Conservation (phyloP, 2,329 filamentous ascomycete species). For the Alternaria burnsii region DNA sequence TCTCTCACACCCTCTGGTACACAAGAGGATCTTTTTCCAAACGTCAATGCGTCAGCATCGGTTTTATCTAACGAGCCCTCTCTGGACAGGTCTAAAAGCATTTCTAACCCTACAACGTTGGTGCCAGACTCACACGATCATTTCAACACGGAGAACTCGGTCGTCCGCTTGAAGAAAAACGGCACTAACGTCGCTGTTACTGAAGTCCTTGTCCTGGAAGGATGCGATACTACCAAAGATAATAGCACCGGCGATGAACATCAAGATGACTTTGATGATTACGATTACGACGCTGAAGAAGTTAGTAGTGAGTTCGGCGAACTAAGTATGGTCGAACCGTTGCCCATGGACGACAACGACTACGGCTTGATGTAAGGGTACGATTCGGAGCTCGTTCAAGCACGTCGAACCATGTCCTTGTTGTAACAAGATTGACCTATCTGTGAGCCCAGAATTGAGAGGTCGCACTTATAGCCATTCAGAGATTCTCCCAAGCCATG, state of each 20-base stretch:
- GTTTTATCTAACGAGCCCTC: not conserved
- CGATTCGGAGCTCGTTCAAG: not conserved
- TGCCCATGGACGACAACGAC: constrained; percentile 37
- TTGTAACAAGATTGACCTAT: not conserved
- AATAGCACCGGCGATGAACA: not conserved
- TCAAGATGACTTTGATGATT: constrained; percentile 6
- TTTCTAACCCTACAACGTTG: not conserved
- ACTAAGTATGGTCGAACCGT: constrained; percentile 39
- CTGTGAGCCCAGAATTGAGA: not conserved
- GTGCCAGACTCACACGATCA: not conserved
- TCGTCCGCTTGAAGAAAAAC: constrained; percentile 2
- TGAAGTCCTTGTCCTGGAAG: constrained; percentile 10
- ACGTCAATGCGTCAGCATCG: not conserved
- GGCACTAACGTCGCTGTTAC: constrained; percentile 19
- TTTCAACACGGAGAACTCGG: not conserved
- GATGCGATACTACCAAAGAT: constrained; percentile 7
- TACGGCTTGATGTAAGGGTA: constrained; percentile 32
- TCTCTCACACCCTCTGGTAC: not conserved
- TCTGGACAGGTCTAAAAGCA: not conserved
- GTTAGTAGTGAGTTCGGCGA: constrained; percentile 39
- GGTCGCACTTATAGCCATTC: not conserved
- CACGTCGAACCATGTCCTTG: not conserved
- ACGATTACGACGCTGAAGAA: constrained; percentile 25
- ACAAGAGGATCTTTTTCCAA: not conserved
- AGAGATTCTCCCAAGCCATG: not conserved